These are phyloP conservation scores for Saccharomycopsis microspora DNA, from an alignment of 805 yeast species.

Conservation along the genomic window DNA sequence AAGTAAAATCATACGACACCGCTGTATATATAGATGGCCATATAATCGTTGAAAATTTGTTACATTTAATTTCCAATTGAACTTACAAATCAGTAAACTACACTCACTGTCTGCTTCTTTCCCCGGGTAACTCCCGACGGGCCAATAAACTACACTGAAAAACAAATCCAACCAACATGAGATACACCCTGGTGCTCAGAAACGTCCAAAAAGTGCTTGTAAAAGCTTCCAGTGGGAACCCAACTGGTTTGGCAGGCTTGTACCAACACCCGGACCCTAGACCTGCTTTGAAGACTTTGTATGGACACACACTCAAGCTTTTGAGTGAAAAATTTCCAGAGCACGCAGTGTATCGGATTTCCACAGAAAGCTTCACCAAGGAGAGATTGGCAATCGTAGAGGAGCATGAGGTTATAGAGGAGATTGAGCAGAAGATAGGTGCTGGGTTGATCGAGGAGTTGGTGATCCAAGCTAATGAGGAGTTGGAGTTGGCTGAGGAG, in stretches of 20 bases:
- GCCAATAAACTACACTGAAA: background rate
- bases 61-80: too few species aligned
- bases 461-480: slow-evolving; percentile 74
- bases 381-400: slow-evolving; percentile 61
- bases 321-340: slow-evolving; percentile 54
- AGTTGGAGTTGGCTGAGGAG: slow-evolving; percentile 53
- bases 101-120: too few species aligned
- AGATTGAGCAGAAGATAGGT: slow-evolving; percentile 65
- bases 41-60: too few species aligned
- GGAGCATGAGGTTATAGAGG: slow-evolving; percentile 44
- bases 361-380: slow-evolving; percentile 61
- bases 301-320: slow-evolving; percentile 53
- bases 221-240: slow-evolving; percentile 36
- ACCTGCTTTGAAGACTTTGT: slow-evolving; percentile 62
- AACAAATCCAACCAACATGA: slow-evolving; percentile 8
- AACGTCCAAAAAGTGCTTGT: slow-evolving; percentile 14
- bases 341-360: slow-evolving; percentile 63
- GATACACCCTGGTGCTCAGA: slow-evolving; percentile 11
- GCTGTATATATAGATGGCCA: too few species aligned
- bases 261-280: slow-evolving; percentile 76
- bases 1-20: too few species aligned
- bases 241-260: slow-evolving; percentile 75
- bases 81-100: too few species aligned
- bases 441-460: slow-evolving; percentile 80
- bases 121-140: too few species aligned